Evolutionary conservation across 805 yeast species (phyloP).

Genomic region (Starmerella floris): DNA sequence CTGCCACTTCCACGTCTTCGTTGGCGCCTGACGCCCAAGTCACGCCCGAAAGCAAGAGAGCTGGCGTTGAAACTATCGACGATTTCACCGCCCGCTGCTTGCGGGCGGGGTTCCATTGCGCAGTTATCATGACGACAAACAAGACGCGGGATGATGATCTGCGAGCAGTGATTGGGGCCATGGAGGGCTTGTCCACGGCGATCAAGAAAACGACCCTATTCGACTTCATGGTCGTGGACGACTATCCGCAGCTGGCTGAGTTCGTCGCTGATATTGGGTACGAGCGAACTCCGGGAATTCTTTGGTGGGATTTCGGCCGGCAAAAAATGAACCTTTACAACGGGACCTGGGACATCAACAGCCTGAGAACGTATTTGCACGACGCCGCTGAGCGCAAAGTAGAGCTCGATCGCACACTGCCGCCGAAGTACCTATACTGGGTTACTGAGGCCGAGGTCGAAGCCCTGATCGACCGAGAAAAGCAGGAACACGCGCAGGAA

Average conservation of each 20-base stretch:
- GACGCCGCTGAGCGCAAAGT: slow-evolving; percentile 8
- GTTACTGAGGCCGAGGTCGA: slow-evolving; percentile 19
- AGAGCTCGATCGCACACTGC: slow-evolving; percentile 6
- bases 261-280: slow-evolving; percentile 13
- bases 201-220: slow-evolving; percentile 9
- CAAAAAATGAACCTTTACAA: slow-evolving; percentile 6
- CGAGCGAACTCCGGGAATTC: slow-evolving; percentile 13
- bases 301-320: slow-evolving; percentile 13
- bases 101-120: slow-evolving; percentile 17
- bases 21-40: slow-evolving; percentile 11
- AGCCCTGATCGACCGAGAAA: slow-evolving; percentile 6
- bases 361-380: slow-evolving; percentile 7
- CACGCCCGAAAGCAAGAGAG: slow-evolving; percentile 5
- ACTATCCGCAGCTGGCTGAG: slow-evolving; percentile 9
- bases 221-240: slow-evolving; percentile 16
- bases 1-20: neutral
- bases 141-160: slow-evolving; percentile 12
- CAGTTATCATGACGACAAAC: slow-evolving; percentile 11
- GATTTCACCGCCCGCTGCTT: slow-evolving; percentile 15
- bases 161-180: slow-evolving; percentile 9
- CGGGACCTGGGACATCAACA: slow-evolving; percentile 9
- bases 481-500: neutral
- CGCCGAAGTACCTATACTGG: slow-evolving; percentile 17
- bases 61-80: slow-evolving; percentile 12
- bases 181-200: slow-evolving; percentile 8